These are phyloP conservation scores for Hippophae tibetana DNA, from an alignment of 306 rosid species.

Conservation along the genomic window DNA sequence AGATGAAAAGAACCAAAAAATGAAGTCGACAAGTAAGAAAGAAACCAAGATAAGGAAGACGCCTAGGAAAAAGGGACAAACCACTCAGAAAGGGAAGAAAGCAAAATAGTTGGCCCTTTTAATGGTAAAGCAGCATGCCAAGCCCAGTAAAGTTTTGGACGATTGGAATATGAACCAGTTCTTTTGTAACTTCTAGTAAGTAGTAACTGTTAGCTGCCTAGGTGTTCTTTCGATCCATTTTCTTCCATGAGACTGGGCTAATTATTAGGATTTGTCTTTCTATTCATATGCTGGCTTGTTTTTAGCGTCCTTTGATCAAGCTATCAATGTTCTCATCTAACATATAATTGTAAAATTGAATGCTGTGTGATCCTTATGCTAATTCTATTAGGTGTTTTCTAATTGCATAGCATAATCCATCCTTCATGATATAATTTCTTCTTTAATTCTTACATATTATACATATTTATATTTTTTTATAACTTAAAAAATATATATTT, in stretches of 20 bases:
- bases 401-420: too few relatives aligned
- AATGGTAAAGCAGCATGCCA: constrained; percentile 3
- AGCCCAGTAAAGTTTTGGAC: constrained; percentile 13
- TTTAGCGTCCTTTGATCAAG: neutral
- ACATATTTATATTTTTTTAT: too few relatives aligned
- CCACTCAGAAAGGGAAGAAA: constrained; percentile 40
- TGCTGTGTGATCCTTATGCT: too few relatives aligned
- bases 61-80: constrained; percentile 35
- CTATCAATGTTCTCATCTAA: too few relatives aligned
- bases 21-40: constrained; percentile 16
- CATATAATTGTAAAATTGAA: too few relatives aligned
- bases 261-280: neutral
- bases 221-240: neutral
- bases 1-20: constrained; percentile 28
- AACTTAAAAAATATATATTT: too few relatives aligned
- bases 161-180: constrained; percentile 5
- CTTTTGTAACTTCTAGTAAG: constrained; percentile 10
- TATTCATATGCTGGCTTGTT: constrained; percentile 1
- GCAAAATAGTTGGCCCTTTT: constrained; percentile 29
- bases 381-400: too few relatives aligned
- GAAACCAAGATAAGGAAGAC: constrained; percentile 34
- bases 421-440: too few relatives aligned
- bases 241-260: constrained; percentile 11
- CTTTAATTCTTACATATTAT: too few relatives aligned
- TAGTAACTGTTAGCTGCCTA: too few relatives aligned